phyloP scores from a whole-genome alignment of 2,329 filamentous ascomycete species.

The Didymella sp. region DNA sequence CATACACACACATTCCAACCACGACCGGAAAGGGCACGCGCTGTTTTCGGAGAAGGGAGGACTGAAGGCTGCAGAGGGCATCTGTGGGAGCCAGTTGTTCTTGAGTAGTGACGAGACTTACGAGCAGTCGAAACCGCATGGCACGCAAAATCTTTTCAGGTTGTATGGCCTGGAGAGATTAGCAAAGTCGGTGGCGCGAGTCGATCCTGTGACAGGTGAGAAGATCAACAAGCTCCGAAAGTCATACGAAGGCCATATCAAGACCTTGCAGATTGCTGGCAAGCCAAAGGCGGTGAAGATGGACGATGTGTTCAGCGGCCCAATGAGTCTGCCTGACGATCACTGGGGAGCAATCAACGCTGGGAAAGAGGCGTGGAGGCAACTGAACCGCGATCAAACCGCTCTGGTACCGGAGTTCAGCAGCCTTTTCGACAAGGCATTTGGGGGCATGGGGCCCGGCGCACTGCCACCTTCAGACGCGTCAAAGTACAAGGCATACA shows the following conservation, averaged over 20 bases:
- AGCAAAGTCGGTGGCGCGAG: slow-evolving; percentile 64
- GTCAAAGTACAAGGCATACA: slow-evolving; percentile 51
- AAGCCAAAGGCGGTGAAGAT: slow-evolving; percentile 57
- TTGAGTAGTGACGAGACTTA: slow-evolving; percentile 47
- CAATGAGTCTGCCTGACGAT: slow-evolving; percentile 50
- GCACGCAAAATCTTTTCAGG: slow-evolving; percentile 64
- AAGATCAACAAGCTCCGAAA: slow-evolving; percentile 69
- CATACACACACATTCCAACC: slow-evolving; percentile 54
- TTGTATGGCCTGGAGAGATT: slow-evolving; percentile 64
- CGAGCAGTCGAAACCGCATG: slow-evolving; percentile 61
- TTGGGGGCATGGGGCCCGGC: slow-evolving; percentile 53
- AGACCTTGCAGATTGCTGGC: slow-evolving; percentile 57
- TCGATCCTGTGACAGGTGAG: slow-evolving; percentile 67
- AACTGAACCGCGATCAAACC: slow-evolving; percentile 39
- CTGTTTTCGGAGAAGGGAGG: slow-evolving; percentile 36
- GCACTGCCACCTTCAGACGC: slow-evolving; percentile 52
- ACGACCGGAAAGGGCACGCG: slow-evolving; percentile 53
- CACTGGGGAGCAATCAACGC: slow-evolving; percentile 51
- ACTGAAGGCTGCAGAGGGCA: slow-evolving; percentile 39
- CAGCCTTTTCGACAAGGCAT: slow-evolving; percentile 50
- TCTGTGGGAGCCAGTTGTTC: slow-evolving; percentile 45
- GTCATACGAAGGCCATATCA: slow-evolving; percentile 62
- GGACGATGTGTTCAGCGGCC: slow-evolving; percentile 44
- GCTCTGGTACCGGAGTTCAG: slow-evolving; percentile 33
- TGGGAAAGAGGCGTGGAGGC: slow-evolving; percentile 50